These are phyloP conservation scores for Komagataella kurtzmanii DNA, from an alignment of 805 yeast genomes.

Conservation along the genomic window DNA sequence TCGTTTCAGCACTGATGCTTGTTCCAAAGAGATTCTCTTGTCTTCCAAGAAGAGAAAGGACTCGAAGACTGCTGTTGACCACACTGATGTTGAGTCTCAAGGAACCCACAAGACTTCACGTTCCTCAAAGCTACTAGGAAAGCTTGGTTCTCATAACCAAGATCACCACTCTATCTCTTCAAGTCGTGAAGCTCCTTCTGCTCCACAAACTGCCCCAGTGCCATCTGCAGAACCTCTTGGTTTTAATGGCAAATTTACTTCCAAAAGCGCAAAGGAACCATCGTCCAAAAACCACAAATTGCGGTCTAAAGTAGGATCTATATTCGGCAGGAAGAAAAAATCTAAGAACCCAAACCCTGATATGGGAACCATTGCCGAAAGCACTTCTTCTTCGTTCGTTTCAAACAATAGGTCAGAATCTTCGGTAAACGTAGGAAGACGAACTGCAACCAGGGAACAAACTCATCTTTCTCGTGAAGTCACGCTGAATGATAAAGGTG, in stretches of 20 bases:
- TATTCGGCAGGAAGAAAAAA: constrained; percentile 52
- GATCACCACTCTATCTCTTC: neutral
- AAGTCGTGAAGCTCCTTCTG: neutral
- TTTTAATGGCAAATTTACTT: neutral
- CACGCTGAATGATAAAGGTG: neutral
- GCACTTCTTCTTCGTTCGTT: constrained; percentile 16
- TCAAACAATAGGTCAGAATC: constrained; percentile 6
- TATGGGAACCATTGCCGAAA: constrained; percentile 15
- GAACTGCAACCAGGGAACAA: neutral
- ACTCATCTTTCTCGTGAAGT: neutral
- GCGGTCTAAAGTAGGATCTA: constrained; percentile 64
- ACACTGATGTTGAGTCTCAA: constrained; percentile 4
- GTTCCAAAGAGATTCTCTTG: neutral
- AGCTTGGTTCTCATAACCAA: constrained; percentile 4
- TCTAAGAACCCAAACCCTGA: constrained; percentile 13
- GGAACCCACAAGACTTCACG: neutral
- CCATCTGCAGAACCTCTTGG: constrained; percentile 5
- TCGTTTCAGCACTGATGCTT: constrained; percentile 12
- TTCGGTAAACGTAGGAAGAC: constrained; percentile 2
- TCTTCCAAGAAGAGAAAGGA: neutral
- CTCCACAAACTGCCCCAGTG: neutral
- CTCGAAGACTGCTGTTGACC: neutral
- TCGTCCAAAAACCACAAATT: constrained; percentile 24
- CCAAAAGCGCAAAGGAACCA: constrained; percentile 10
- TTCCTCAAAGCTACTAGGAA: constrained; percentile 2